These are phyloP conservation scores for Tolypocladium paradoxum DNA, from an alignment of 2,329 filamentous ascomycete species.

Conservation along the genomic window DNA sequence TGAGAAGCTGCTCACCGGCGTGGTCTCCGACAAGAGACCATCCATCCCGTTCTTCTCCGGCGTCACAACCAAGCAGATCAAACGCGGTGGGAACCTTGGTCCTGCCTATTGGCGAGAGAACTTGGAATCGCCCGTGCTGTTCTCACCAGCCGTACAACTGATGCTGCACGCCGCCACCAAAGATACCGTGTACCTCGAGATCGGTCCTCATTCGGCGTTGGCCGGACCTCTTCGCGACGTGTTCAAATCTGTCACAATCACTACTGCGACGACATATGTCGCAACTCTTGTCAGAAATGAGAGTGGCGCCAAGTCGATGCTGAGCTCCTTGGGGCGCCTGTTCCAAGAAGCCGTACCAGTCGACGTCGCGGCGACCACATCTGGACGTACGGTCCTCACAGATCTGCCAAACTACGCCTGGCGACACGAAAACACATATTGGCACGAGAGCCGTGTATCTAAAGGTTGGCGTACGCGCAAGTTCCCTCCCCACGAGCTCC, in stretches of 20 bases:
- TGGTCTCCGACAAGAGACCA: not conserved
- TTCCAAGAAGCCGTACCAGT: slow-evolving; percentile 7
- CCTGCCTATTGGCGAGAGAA: slow-evolving; percentile 7
- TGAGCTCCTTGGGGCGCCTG: slow-evolving; percentile 8
- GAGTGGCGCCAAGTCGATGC: slow-evolving; percentile 4
- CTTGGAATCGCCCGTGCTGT: slow-evolving; percentile 7
- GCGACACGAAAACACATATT: slow-evolving; percentile 23
- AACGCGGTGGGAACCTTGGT: not conserved
- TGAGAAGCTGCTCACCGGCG: not conserved
- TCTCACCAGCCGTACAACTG: slow-evolving; percentile 3
- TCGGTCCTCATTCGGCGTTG: slow-evolving; percentile 17
- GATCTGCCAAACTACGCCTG: slow-evolving; percentile 19
- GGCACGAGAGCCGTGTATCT: slow-evolving; percentile 22
- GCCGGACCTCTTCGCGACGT: slow-evolving; percentile 13
- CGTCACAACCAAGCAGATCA: not conserved
- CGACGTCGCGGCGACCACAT: slow-evolving; percentile 3
- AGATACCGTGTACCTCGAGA: slow-evolving; percentile 1
- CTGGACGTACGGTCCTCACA: slow-evolving; percentile 16
- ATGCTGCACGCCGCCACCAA: not conserved
- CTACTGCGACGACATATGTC: slow-evolving; percentile 6
- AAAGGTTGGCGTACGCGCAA: slow-evolving; percentile 8
- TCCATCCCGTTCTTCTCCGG: slow-evolving; percentile 5
- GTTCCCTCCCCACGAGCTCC: slow-evolving; percentile 13
- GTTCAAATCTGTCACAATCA: not conserved
- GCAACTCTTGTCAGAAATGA: slow-evolving; percentile 7